Percentiles rank a stretch among this genome's conserved stretches.
Evolutionary conservation across 805 yeast genomes (phyloP).

Genomic region (Pichia californica): DNA sequence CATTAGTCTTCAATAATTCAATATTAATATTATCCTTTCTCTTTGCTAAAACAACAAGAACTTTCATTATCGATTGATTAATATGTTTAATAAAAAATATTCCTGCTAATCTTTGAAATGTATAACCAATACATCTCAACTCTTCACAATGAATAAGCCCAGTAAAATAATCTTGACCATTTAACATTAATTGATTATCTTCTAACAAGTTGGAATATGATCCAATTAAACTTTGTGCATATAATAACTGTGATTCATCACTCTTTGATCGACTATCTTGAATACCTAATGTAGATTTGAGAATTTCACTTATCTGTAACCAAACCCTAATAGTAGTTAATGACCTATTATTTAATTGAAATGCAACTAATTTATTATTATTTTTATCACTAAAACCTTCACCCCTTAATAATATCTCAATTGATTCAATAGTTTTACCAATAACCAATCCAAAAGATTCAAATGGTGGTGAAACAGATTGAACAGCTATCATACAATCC

Average conservation of each 20-base stretch:
- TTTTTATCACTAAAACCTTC: conserved; percentile 22
- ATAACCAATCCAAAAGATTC: conserved; percentile 31
- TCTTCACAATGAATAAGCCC: conserved; percentile 44
- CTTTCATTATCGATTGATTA: conserved; percentile 37
- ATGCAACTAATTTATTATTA: conserved; percentile 32
- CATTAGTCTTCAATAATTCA: conserved; percentile 1
- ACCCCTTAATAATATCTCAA: conserved; percentile 64
- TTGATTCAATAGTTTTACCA: conserved; percentile 52
- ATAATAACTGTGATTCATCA: conserved; percentile 18
- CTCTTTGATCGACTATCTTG: conserved; percentile 15
- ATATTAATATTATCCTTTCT: conserved; percentile 2
- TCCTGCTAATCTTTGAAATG: conserved; percentile 41
- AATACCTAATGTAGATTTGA: conserved; percentile 16
- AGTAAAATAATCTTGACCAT: conserved; percentile 47
- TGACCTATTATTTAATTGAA: conserved; percentile 56
- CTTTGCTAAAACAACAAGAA: conserved; percentile 14
- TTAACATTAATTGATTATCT: conserved; percentile 30
- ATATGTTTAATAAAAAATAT: conserved; percentile 46
- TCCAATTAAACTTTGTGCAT: conserved; percentile 27
- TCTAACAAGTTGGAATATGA: conserved; percentile 51
- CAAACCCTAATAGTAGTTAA: conserved; percentile 50
- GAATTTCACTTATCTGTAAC: conserved; percentile 30
- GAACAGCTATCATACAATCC: conserved; percentile 19
- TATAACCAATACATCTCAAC: conserved; percentile 37
- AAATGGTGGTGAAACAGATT: conserved; percentile 25